Evolutionary conservation across 2,329 filamentous ascomycete genomes (phyloP).

Genomic region (Chaetomium sp.): DNA sequence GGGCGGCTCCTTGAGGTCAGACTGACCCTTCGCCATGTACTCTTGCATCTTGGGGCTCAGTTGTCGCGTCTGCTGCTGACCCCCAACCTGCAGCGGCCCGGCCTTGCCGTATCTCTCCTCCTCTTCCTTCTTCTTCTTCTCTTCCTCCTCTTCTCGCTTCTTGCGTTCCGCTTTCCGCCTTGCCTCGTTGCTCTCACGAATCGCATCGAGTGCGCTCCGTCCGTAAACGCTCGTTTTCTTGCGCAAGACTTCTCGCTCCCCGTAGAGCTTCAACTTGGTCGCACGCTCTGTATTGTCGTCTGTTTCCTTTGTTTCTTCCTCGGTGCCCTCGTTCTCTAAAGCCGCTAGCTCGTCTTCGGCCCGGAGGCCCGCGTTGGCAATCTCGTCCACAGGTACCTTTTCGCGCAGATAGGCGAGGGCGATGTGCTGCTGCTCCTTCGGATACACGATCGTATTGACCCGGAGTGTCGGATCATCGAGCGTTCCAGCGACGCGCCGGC

Average conservation of each 20-base stretch:
- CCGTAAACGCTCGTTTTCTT: conserved; percentile 55
- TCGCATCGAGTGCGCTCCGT: conserved; percentile 57
- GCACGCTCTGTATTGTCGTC: conserved; percentile 15
- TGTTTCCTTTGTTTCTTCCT: conserved; percentile 30
- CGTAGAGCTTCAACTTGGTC: conserved; percentile 34
- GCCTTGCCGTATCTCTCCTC: conserved; percentile 44
- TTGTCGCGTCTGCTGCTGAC: conserved; percentile 42
- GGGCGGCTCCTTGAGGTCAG: conserved; percentile 54
- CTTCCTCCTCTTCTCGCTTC: conserved; percentile 34
- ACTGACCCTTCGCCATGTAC: conserved; percentile 51
- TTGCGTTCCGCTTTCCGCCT: conserved; percentile 50
- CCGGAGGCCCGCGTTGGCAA: conserved; percentile 61
- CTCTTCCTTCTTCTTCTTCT: conserved; percentile 42
- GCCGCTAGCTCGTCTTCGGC: conserved; percentile 64
- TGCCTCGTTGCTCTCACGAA: conserved; percentile 57
- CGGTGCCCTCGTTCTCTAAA: conserved; percentile 46
- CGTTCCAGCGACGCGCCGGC: conserved; percentile 64
- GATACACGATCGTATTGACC: conserved; percentile 51
- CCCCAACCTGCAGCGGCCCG: conserved; percentile 48
- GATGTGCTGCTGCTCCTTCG: conserved; percentile 45
- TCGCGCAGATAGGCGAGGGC: conserved; percentile 60
- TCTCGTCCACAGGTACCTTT: conserved; percentile 59
- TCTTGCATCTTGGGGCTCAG: conserved; percentile 46
- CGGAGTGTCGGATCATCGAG: conserved; percentile 59
- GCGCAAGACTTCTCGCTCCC: conserved; percentile 35